Evolutionary conservation across 345 rosid genomes (phyloP).

Genomic region (Balakata baccata): DNA sequence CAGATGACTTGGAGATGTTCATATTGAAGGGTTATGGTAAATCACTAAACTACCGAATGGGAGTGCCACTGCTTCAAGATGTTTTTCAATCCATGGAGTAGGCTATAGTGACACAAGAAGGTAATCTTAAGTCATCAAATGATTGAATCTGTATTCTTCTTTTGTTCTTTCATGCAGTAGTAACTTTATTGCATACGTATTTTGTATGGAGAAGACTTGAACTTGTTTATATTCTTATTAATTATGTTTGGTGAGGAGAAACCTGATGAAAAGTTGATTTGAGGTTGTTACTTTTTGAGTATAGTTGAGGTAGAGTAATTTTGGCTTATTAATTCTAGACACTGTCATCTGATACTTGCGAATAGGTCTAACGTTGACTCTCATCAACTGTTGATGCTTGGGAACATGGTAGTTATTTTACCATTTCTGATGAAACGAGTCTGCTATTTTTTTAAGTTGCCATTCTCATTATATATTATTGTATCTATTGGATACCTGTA

Average conservation of each 20-base stretch:
- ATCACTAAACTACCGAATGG: slow-evolving; percentile 81
- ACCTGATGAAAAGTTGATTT: background rate
- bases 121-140: slow-evolving; percentile 31
- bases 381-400: background rate
- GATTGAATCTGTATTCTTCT: background rate
- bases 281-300: background rate
- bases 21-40: slow-evolving; percentile 83
- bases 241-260: background rate
- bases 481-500: background rate
- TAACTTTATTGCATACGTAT: background rate
- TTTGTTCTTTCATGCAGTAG: background rate
- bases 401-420: background rate
- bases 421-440: background rate
- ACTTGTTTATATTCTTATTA: background rate
- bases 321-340: background rate
- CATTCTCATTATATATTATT: background rate
- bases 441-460: slow-evolving; percentile 1
- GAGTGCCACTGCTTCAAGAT: slow-evolving; percentile 83
- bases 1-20: slow-evolving; percentile 81
- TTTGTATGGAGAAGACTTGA: background rate
- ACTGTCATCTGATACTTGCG: background rate
- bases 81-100: slow-evolving; percentile 79
- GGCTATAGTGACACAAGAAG: slow-evolving; percentile 76
- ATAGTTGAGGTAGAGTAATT: background rate
- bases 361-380: background rate